A percentile compares a stretch with the other conserved stretches of the same genome.
Evolutionary conservation across 2,329 filamentous ascomycete species (phyloP).

Genomic region (Cercospora zeae-maydis): DNA sequence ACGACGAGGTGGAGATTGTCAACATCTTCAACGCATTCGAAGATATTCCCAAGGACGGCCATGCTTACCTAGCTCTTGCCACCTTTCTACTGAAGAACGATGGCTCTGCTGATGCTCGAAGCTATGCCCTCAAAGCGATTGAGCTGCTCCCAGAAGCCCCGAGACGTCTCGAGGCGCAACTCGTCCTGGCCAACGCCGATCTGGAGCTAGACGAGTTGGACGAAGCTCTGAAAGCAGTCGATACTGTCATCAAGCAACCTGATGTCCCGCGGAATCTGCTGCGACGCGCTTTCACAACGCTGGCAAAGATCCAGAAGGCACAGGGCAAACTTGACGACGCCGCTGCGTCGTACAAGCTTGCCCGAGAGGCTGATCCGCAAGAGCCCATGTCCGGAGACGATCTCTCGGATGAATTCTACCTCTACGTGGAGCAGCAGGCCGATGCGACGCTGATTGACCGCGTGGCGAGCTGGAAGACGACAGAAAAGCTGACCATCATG

Average conservation of each 20-base stretch:
- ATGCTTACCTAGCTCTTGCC: slow-evolving; percentile 2
- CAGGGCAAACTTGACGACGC: background rate
- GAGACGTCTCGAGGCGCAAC: background rate
- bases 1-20: background rate
- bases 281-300: background rate
- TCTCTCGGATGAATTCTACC: background rate
- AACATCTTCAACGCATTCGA: slow-evolving; percentile 3
- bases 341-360: background rate
- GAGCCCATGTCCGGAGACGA: slow-evolving; percentile 9
- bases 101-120: background rate
- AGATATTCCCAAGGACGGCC: slow-evolving; percentile 1
- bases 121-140: background rate
- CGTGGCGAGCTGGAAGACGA: slow-evolving; percentile 5
- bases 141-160: background rate
- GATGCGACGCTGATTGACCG: slow-evolving; percentile 3
- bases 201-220: background rate
- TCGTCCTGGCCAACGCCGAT: background rate
- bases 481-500: slow-evolving; percentile 7
- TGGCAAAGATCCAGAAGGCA: slow-evolving; percentile 5
- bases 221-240: background rate
- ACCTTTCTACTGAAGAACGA: background rate
- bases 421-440: slow-evolving; percentile 1
- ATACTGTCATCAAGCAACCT: background rate
- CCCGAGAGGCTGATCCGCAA: slow-evolving; percentile 3
- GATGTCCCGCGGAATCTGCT: background rate